Conservation (phyloP, 2,329 filamentous ascomycete genomes). For the Sarocladium strictum region DNA sequence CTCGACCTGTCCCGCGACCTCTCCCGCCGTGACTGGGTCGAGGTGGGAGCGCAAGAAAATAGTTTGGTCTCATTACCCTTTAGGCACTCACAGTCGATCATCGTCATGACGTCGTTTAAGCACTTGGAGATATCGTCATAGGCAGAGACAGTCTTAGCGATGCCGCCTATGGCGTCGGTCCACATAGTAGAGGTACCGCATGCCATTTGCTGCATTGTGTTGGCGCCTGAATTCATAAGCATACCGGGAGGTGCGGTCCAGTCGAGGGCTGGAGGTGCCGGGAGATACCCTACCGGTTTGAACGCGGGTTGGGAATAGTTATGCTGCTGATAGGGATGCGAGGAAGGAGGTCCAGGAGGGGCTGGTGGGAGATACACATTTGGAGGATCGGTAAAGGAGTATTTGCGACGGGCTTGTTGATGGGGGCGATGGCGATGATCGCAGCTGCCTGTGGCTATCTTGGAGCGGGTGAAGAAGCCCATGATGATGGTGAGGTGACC, state of each 20-base stretch:
- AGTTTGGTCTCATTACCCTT: conserved; percentile 50
- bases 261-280: background rate
- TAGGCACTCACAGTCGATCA: conserved; percentile 60
- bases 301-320: conserved; percentile 1
- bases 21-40: background rate
- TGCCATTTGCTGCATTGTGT: conserved; percentile 29
- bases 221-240: conserved; percentile 17
- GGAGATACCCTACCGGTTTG: background rate
- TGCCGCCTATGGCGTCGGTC: background rate
- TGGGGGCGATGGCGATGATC: background rate
- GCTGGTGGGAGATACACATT: conserved; percentile 4
- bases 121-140: conserved; percentile 56
- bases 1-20: background rate
- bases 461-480: conserved; percentile 6
- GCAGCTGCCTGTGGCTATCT: background rate
- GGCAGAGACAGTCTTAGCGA: conserved; percentile 35
- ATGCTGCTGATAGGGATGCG: background rate
- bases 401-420: background rate
- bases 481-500: background rate
- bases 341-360: background rate
- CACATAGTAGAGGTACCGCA: conserved; percentile 16
- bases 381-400: conserved; percentile 7
- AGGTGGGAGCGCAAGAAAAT: conserved; percentile 30
- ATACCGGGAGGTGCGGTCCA: background rate
- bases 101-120: conserved; percentile 63